Percentiles rank a stretch among this genome's conserved stretches.
Evolutionary conservation across 768 basidiomycete genomes (phyloP).

Genomic region (Podaxis mareebaensis): DNA sequence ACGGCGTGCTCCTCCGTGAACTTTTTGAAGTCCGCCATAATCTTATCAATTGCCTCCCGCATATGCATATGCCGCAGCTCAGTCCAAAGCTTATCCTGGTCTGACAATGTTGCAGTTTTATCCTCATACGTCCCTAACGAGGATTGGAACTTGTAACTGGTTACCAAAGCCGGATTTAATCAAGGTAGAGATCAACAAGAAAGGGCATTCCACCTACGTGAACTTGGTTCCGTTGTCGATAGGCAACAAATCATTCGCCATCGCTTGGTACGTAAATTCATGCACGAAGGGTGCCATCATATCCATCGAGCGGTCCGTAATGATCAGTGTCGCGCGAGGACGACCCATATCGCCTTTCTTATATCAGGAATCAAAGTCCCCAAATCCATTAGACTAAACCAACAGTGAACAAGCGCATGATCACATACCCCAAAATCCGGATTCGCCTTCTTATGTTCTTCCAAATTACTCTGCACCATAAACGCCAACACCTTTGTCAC

Average conservation of each 20-base stretch:
- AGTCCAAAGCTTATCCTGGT: constrained; percentile 89
- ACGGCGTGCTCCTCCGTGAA: constrained; percentile 94
- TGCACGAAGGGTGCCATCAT: constrained; percentile 87
- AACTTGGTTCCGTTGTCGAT: constrained; percentile 88
- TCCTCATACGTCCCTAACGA: constrained; percentile 85
- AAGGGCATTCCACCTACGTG: constrained; percentile 54
- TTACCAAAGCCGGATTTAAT: background rate
- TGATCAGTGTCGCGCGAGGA: constrained; percentile 79
- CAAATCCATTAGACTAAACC: background rate
- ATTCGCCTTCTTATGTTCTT: constrained; percentile 85
- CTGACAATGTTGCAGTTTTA: constrained; percentile 83
- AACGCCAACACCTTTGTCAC: constrained; percentile 81
- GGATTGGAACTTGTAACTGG: constrained; percentile 92
- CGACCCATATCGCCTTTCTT: constrained; percentile 63
- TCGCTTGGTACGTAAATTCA: constrained; percentile 99
- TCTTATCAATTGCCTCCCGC: constrained; percentile 96
- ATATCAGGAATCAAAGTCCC: constrained; percentile 5
- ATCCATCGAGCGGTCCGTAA: constrained; percentile 98
- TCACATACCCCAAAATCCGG: constrained; percentile 81
- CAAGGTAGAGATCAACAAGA: background rate
- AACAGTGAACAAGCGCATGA: background rate
- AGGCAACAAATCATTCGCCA: constrained; percentile 92
- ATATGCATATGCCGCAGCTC: constrained; percentile 97
- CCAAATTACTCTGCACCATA: constrained; percentile 80
- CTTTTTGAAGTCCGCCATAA: constrained; percentile 94